A percentile compares a stretch with the other conserved stretches of the same genome.
Evolutionary conservation across 805 yeast genomes (phyloP).

Genomic region (Yarrowia divulgata): DNA sequence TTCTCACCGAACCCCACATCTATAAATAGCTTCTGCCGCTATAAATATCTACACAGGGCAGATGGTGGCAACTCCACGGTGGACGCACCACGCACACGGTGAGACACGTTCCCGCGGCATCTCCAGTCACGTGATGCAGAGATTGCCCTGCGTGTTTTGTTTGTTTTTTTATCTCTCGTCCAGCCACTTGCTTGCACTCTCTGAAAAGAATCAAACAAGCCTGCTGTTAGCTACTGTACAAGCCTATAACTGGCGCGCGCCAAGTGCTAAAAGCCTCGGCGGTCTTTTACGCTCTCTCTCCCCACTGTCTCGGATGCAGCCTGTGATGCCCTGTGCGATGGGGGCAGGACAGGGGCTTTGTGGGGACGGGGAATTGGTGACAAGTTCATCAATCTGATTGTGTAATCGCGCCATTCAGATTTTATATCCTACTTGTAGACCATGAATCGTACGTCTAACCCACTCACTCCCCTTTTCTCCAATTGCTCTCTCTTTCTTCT

Average conservation of each 20-base stretch:
- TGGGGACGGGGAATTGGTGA: no score
- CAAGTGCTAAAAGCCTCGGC: constrained; percentile 10
- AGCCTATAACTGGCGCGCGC: no score
- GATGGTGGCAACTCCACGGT: background rate
- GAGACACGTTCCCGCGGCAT: background rate
- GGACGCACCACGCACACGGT: background rate
- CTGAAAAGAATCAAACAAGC: no score
- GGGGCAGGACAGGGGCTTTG: background rate
- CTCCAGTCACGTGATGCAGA: background rate
- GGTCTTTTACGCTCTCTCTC: background rate
- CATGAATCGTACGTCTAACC: no score
- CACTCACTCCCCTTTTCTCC: no score
- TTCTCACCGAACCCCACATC: constrained; percentile 16
- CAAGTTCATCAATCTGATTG: no score
- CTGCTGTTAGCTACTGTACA: no score
- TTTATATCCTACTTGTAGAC: no score
- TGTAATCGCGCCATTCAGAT: no score
- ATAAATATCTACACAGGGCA: constrained; percentile 7
- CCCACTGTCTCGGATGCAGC: constrained; percentile 32
- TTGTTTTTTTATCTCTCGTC: background rate
- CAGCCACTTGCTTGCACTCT: no score
- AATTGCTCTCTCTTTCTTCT: background rate
- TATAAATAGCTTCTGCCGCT: constrained; percentile 22
- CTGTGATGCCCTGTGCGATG: constrained; percentile 12
- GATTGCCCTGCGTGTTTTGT: no score